Evolutionary conservation across 2,329 filamentous ascomycete genomes (phyloP), one percentile per base, ranked within the genome.

Genomic region (Zymoseptoria tritici): DNA sequence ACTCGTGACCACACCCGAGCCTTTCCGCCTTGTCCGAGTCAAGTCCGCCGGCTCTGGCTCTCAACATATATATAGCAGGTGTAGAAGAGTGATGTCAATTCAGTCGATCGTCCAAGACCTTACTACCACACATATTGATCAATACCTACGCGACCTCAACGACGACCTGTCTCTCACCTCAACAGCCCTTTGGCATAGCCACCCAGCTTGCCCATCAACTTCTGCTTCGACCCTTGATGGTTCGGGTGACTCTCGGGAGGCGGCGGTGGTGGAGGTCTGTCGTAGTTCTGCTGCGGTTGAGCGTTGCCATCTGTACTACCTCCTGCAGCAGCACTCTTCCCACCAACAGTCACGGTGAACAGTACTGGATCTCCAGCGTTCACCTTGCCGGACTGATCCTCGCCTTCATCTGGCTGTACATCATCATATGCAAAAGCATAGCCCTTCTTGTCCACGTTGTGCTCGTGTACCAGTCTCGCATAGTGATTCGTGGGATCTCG

Each of bases 401-500:
- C 77, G 8, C 80, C 78, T 3, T 78, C 83, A 57, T 79, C 76
- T 0, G 84, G 81, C 64, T 84, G 83, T 13, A 89, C 85, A 68
- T 89, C 86, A 67, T 89, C 86, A 50, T 69, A 73, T 0, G 86
- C 79, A 68, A 88, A 89, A 0, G 84, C 83, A 68, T 89, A 89
- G 4, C 86, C 86, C 56, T 79, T 78, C 2, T 79, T 78, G 68
- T 87, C 84, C 2, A 79, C 67, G 73, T 87, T 83, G 55, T 82
- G 78, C 46, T 78, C 72, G 71, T 88, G 86, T 2, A 88, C 78
- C 49, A 88, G 76, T 13, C 83, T 76, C 29, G 81, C 76, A 68
- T 86, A 88, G 68, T 87, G 84, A 66, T 80, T 80, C 13, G 78
- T 80, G 0, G 71, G 69, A 51, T 71, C 67, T 20, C 65, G 60